phyloP scores from a whole-genome alignment of 2,329 filamentous ascomycete species.

The Metarhizium sp. region DNA sequence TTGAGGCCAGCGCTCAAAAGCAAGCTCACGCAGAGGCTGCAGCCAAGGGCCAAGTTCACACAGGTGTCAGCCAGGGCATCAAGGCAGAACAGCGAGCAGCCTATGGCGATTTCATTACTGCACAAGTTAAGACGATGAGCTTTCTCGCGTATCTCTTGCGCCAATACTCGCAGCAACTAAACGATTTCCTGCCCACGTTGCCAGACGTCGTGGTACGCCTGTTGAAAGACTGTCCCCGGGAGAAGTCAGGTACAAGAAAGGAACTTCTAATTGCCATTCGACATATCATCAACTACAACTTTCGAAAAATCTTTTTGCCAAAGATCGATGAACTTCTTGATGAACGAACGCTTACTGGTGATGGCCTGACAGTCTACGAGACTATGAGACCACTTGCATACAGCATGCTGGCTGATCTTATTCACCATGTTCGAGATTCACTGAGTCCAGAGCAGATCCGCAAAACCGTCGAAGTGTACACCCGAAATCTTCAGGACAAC shows the following conservation, averaged over 20 bases:
- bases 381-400: constrained; percentile 93
- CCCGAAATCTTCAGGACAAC: constrained; percentile 87
- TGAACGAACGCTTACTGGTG: constrained; percentile 86
- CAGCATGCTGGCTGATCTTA: constrained; percentile 95
- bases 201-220: constrained; percentile 86
- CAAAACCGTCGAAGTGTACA: constrained; percentile 94
- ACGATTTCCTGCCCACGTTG: constrained; percentile 77
- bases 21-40: constrained; percentile 82
- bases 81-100: constrained; percentile 68
- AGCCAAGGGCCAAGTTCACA: constrained; percentile 72
- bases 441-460: constrained; percentile 84
- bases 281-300: constrained; percentile 99
- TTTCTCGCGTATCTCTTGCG: constrained; percentile 89
- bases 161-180: constrained; percentile 76
- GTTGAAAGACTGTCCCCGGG: constrained; percentile 85
- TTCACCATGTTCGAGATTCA: constrained; percentile 92
- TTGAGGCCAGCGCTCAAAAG: constrained; percentile 89
- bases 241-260: constrained; percentile 89
- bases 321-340: constrained; percentile 95
- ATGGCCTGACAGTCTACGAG: constrained; percentile 93
- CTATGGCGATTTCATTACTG: constrained; percentile 95
- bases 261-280: constrained; percentile 92
- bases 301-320: constrained; percentile 83
- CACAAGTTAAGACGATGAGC: constrained; percentile 98
- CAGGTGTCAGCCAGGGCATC: constrained; percentile 86